Percentiles rank a stretch among this genome's conserved stretches.
These are phyloP conservation scores for Trichoderma semiorbis DNA, from an alignment of 2,329 filamentous ascomycete species.

Conservation along the genomic window DNA sequence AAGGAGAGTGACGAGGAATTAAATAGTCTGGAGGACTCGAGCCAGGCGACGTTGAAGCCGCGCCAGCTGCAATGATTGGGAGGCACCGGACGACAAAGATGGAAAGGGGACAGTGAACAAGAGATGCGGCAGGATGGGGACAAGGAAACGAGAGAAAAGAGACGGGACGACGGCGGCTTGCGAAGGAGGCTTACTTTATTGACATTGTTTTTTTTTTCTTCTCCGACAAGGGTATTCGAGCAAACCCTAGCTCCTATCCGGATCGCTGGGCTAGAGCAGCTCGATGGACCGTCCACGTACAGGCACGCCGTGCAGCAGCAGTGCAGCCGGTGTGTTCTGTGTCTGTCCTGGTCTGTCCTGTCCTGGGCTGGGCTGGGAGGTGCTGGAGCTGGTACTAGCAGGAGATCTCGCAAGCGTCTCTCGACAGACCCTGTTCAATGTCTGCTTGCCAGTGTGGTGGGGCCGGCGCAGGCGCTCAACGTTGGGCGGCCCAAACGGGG, in stretches of 20 bases:
- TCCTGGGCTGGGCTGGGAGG: not conserved
- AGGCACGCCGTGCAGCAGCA: conserved; percentile 18
- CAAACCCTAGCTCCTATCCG: conserved; percentile 32
- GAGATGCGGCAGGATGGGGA: conserved; percentile 8
- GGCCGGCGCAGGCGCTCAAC: conserved; percentile 12
- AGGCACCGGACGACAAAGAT: not conserved
- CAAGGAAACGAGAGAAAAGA: conserved; percentile 21
- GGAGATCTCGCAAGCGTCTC: conserved; percentile 18
- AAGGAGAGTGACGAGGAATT: not conserved
- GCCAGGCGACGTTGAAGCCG: conserved; percentile 7
- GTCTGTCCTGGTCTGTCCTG: not conserved
- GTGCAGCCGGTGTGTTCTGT: conserved; percentile 11
- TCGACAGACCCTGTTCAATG: conserved; percentile 7
- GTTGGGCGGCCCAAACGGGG: conserved; percentile 14
- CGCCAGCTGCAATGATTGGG: conserved; percentile 9
- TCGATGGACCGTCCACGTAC: conserved; percentile 16
- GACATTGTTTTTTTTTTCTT: conserved; percentile 41
- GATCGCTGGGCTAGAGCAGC: conserved; percentile 20
- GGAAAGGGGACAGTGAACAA: conserved; percentile 20
- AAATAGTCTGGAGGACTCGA: conserved; percentile 2
- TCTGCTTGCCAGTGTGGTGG: conserved; percentile 15
- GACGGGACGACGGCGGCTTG: conserved; percentile 18
- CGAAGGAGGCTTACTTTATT: conserved; percentile 48
- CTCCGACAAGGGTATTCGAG: conserved; percentile 32
- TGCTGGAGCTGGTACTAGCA: conserved; percentile 1